These are phyloP conservation scores for Fusarium dimerum DNA, from an alignment of 2,329 filamentous ascomycete genomes.

Conservation along the genomic window DNA sequence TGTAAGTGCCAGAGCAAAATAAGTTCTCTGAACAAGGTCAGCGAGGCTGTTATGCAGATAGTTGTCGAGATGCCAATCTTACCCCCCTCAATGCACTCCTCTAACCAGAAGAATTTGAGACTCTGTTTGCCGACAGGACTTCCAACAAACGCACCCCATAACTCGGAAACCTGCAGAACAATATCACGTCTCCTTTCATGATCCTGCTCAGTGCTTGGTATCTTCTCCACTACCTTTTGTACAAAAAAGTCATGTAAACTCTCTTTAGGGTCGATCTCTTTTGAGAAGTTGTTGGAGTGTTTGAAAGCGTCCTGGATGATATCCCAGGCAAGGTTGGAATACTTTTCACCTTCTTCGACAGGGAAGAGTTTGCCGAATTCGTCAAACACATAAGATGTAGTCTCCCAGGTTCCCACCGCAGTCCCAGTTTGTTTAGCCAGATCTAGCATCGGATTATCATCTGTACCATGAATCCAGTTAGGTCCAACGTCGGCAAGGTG, in stretches of 20 bases:
- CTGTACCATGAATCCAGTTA: conserved; percentile 80
- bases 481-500: conserved; percentile 62
- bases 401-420: conserved; percentile 48
- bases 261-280: conserved; percentile 46
- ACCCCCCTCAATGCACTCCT: conserved; percentile 75
- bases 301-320: conserved; percentile 69
- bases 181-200: conserved; percentile 43
- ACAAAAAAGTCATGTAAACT: conserved; percentile 58
- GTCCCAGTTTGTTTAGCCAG: conserved; percentile 64
- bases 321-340: conserved; percentile 62
- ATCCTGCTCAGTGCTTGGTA: conserved; percentile 46
- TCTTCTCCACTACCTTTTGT: conserved; percentile 44
- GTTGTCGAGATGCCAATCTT: conserved; percentile 18
- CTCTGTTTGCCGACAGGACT: conserved; percentile 65
- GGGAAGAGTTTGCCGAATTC: conserved; percentile 55
- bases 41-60: neutral
- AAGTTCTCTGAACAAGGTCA: conserved; percentile 51
- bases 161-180: conserved; percentile 56
- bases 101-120: conserved; percentile 75
- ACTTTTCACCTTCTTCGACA: conserved; percentile 45
- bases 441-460: conserved; percentile 69
- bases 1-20: conserved; percentile 61
- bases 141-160: conserved; percentile 73
- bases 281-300: conserved; percentile 59
- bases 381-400: conserved; percentile 56